These are phyloP conservation scores for Neurospora sp. DNA, from an alignment of 495 filamentous ascomycete genomes.

Conservation along the genomic window DNA sequence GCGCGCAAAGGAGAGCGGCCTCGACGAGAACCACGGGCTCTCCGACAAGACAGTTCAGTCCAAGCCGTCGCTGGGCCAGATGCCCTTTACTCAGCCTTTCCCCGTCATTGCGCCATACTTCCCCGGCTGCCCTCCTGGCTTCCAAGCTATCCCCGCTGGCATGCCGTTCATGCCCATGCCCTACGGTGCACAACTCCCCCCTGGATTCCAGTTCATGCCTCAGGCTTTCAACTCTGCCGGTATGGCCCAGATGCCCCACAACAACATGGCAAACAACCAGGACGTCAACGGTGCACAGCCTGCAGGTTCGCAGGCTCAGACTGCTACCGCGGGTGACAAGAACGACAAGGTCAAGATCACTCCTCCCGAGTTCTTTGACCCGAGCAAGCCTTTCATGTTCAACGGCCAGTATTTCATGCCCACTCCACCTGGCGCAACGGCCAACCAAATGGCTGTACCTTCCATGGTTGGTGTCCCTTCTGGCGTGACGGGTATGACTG, in stretches of 20 bases:
- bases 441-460: constrained; percentile 12
- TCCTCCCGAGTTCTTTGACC: constrained; percentile 35
- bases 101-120: constrained; percentile 15
- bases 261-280: constrained; percentile 7
- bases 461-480: constrained; percentile 15
- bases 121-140: constrained; percentile 17
- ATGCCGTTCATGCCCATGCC: constrained; percentile 22
- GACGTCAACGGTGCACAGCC: constrained; percentile 14
- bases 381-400: constrained; percentile 33
- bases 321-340: constrained; percentile 22
- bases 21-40: constrained; percentile 6
- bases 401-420: constrained; percentile 43
- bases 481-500: constrained; percentile 5
- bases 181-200: constrained; percentile 17
- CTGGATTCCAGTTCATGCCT: constrained; percentile 13
- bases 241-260: constrained; percentile 6
- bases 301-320: constrained; percentile 14
- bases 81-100: constrained; percentile 9
- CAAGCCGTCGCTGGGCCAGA: constrained; percentile 7
- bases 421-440: constrained; percentile 11
- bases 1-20: constrained; percentile 25
- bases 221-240: constrained; percentile 3
- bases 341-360: constrained; percentile 31
- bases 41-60: constrained; percentile 10
- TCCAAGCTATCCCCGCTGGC: constrained; percentile 19